phyloP scores from a whole-genome alignment of 257 asterid species.

The Linderniella brevidens region DNA sequence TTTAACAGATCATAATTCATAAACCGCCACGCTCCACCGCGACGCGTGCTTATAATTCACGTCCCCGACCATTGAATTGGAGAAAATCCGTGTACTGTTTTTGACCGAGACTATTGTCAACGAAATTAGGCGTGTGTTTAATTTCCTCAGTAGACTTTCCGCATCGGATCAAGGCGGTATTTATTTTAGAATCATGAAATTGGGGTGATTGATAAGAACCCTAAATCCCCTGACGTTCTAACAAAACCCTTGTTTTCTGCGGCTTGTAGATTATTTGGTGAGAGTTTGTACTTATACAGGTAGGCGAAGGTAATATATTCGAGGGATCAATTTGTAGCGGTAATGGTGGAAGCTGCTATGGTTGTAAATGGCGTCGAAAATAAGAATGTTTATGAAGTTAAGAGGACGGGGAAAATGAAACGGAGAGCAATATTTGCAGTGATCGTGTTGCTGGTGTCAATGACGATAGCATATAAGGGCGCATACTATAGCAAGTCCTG shows the following conservation, averaged over 20 bases:
- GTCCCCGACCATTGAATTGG: too few species aligned
- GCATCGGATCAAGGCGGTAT: too few species aligned
- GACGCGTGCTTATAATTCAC: too few species aligned
- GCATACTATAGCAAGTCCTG: constrained; percentile 39
- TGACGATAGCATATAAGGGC: constrained; percentile 22
- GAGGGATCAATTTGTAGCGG: constrained; percentile 5
- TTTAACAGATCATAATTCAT: too few species aligned
- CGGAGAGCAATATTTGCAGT: constrained; percentile 37
- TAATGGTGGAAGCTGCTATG: constrained; percentile 60
- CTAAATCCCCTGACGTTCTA: too few species aligned
- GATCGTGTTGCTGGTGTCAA: constrained; percentile 34
- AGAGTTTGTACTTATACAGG: constrained; percentile 3
- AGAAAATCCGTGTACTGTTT: too few species aligned
- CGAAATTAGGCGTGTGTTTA: too few species aligned
- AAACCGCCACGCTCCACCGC: too few species aligned
- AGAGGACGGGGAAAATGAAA: constrained; percentile 20
- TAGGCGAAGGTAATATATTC: neutral
- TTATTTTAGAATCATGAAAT: too few species aligned
- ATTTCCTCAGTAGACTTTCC: too few species aligned
- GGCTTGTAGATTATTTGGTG: neutral
- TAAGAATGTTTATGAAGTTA: constrained; percentile 17
- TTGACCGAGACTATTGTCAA: too few species aligned
- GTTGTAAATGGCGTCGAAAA: constrained; percentile 14
- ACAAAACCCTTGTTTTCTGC: neutral
- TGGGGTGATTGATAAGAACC: too few species aligned